Conservation (phyloP, 768 basidiomycete species). For the Botryobasidium botryosum region DNA sequence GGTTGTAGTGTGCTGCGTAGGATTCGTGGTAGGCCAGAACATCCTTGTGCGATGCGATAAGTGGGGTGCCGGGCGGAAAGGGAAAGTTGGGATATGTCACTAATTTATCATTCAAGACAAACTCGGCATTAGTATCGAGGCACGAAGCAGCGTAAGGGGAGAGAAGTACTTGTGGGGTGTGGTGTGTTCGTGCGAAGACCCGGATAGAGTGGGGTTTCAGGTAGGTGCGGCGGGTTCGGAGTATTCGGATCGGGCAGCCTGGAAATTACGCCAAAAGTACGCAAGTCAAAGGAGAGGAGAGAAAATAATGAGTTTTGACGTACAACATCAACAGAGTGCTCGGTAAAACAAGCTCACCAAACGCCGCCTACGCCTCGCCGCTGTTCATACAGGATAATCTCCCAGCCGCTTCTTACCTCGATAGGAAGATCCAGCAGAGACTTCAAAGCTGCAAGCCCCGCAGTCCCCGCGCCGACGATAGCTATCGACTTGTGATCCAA, state of each 20-base stretch:
- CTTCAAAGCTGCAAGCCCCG: conserved; percentile 36
- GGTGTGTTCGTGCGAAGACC: conserved; percentile 37
- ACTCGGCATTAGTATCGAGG: not conserved
- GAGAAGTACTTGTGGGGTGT: conserved; percentile 26
- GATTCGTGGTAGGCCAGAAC: conserved; percentile 31
- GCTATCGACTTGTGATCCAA: conserved; percentile 40
- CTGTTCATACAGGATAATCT: conserved; percentile 38
- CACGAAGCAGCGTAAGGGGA: not conserved
- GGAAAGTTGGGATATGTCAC: conserved; percentile 41
- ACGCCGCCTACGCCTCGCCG: conserved; percentile 37
- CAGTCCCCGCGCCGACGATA: conserved; percentile 41
- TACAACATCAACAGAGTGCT: not conserved
- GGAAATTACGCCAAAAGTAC: not conserved
- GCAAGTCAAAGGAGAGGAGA: not conserved
- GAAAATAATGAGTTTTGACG: not conserved
- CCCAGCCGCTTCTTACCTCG: conserved; percentile 24
- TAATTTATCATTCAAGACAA: no score
- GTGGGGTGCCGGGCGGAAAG: conserved; percentile 31
- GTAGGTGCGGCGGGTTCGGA: conserved; percentile 29
- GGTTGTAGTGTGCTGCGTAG: conserved; percentile 25
- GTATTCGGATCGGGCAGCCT: conserved; percentile 23
- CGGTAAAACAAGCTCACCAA: conserved; percentile 26
- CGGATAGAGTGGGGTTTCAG: conserved; percentile 39
- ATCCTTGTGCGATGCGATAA: conserved; percentile 32
- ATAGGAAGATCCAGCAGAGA: conserved; percentile 32